These are phyloP conservation scores for Plasmodium chabaudi DNA, from an alignment of 169 alveolate species.

Conservation along the genomic window DNA sequence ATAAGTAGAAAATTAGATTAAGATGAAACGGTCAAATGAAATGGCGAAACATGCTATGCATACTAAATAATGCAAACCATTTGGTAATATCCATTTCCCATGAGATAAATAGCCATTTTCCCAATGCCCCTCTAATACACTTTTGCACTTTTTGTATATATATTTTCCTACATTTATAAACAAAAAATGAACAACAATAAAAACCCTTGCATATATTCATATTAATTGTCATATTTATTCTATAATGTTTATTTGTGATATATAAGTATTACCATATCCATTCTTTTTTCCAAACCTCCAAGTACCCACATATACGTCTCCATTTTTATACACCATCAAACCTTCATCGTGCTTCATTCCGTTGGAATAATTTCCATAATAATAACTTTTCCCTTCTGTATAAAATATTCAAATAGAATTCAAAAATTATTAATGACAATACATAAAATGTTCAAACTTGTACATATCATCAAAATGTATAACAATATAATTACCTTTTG, in stretches of 20 bases:
- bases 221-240: not conserved
- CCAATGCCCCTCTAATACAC: constrained; percentile 65
- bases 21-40: not conserved
- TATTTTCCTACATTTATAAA: constrained; percentile 26
- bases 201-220: not conserved
- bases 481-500: constrained; percentile 16
- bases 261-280: constrained; percentile 37
- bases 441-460: not conserved
- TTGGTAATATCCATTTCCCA: constrained; percentile 70
- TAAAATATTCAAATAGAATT: not conserved
- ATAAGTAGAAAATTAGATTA: not conserved
- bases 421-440: not conserved
- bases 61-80: constrained; percentile 19
- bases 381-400: constrained; percentile 26
- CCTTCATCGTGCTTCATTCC: constrained; percentile 61
- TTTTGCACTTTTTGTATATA: constrained; percentile 55
- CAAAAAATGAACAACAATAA: no score
- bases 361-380: constrained; percentile 56
- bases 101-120: constrained; percentile 41
- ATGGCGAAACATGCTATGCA: not conserved
- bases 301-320: constrained; percentile 44
- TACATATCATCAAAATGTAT: not conserved
- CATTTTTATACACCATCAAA: constrained; percentile 57
- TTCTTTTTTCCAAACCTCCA: constrained; percentile 63
- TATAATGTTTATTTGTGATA: not conserved